Evolutionary conservation across 805 yeast genomes (phyloP), one percentile per base, ranked within the genome.

Genomic region (Ascoidea rubescens): DNA sequence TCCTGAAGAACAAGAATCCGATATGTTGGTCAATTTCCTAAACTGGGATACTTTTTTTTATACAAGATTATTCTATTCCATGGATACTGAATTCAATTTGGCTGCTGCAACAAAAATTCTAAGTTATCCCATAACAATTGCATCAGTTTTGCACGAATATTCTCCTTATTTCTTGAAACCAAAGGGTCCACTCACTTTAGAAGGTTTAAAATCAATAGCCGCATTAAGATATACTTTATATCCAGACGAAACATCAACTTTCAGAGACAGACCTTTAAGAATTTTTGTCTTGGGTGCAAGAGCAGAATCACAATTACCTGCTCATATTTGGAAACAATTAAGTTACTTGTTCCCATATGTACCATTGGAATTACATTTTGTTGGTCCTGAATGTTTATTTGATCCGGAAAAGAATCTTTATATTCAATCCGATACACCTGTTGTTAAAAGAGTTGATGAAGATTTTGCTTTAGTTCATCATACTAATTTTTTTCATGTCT

Each of bases 31-130:
- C 55, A 89, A 88, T 64, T 78, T 88, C 64, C 72, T 81, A 49
- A 82, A 78, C 65, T 93, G 99, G 99, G 98, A 93, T 67, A 73
- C 93, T 7, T 91, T 80, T 62, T 84, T 93, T 64, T 93, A 91
- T 67, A 91, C 98, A 0, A 77, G 99, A 65, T 84, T 84, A 60
- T 93, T 87, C 65, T 84, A 81, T 60, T 91, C 97, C 5, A 91
- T 93, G 98, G 96, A 93, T 67, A 86, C 96, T 4, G 96, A 90
- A 67, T 91, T 87, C 71, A 95, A 91, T 67, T 72, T 91, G 63
- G 98, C 98, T 1, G 95, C 95, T 4, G 90, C 89, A 42, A 88
- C 98, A 17, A 93, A 93, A 65, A 86, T 91, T 78, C 76, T 93
- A 63, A 86, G 95, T 51, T 93, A 88, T 67, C 99, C 99, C 47